Conservation (phyloP, 2,329 filamentous ascomycete species). For the Podosphaera fusca region DNA sequence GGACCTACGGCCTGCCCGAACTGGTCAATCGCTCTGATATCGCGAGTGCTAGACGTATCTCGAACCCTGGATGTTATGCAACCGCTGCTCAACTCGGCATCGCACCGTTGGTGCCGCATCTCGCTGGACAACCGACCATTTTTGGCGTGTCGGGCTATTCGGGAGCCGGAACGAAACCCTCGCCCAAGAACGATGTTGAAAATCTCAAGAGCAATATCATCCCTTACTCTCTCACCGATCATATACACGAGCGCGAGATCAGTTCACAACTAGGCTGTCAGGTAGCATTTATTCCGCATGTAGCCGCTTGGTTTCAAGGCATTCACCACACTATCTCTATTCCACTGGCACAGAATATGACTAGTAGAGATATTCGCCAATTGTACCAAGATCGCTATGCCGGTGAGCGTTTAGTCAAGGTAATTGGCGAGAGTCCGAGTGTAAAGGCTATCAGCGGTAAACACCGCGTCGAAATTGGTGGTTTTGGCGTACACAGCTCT, state of each 20-base stretch:
- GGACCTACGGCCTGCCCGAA: slow-evolving; percentile 84
- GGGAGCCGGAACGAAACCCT: slow-evolving; percentile 83
- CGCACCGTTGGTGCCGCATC: slow-evolving; percentile 50
- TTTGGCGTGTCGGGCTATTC: slow-evolving; percentile 91
- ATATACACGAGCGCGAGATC: slow-evolving; percentile 89
- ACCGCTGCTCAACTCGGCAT: slow-evolving; percentile 83
- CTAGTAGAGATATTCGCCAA: slow-evolving; percentile 74
- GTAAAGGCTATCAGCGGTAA: slow-evolving; percentile 69
- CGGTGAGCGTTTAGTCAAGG: slow-evolving; percentile 83
- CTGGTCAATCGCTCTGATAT: slow-evolving; percentile 57
- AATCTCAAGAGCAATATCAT: slow-evolving; percentile 72
- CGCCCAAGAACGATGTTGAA: slow-evolving; percentile 76
- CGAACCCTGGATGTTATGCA: slow-evolving; percentile 88
- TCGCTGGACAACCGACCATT: slow-evolving; percentile 57
- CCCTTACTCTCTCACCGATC: slow-evolving; percentile 74
- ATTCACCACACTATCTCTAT: slow-evolving; percentile 85
- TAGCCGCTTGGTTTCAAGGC: slow-evolving; percentile 91
- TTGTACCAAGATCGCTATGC: slow-evolving; percentile 92
- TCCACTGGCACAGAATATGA: slow-evolving; percentile 68
- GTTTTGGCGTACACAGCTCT: slow-evolving; percentile 74
- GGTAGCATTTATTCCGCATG: slow-evolving; percentile 78
- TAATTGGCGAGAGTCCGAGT: slow-evolving; percentile 64
- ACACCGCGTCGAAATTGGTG: slow-evolving; percentile 84
- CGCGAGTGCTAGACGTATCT: slow-evolving; percentile 55
- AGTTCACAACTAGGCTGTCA: slow-evolving; percentile 48